phyloP scores from a whole-genome alignment of 2,329 filamentous ascomycete genomes.

The Colletotrichum simmondsii region DNA sequence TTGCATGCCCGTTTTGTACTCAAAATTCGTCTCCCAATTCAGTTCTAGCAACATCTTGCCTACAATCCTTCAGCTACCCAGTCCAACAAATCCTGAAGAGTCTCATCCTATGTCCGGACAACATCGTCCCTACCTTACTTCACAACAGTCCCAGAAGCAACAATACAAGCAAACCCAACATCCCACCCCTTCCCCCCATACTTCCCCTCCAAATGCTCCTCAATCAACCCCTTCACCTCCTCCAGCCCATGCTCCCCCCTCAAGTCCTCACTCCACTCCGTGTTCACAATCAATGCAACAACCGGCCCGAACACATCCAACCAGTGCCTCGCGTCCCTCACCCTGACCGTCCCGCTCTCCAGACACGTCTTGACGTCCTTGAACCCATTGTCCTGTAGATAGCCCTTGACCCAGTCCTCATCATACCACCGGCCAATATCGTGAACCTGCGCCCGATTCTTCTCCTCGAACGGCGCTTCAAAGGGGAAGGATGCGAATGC shows the following conservation, averaged over 20 bases:
- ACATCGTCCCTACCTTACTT: not conserved
- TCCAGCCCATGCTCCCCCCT: not conserved
- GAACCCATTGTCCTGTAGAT: not conserved
- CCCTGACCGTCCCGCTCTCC: not conserved
- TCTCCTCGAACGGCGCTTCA: not conserved
- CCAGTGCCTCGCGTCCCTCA: not conserved
- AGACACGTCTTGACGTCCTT: not conserved
- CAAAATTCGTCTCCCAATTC: not conserved
- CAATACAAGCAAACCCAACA: conserved; percentile 18
- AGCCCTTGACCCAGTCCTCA: not conserved
- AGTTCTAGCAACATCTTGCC: not conserved
- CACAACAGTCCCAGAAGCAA: not conserved
- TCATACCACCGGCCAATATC: not conserved
- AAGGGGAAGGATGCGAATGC: not conserved
- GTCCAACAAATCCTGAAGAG: not conserved
- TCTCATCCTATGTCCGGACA: not conserved
- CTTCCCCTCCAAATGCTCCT: not conserved
- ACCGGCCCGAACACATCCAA: not conserved
- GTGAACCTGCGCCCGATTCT: not conserved
- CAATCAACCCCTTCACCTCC: not conserved
- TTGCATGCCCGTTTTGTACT: not conserved
- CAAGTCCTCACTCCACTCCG: not conserved
- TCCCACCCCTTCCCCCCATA: too few relatives aligned
- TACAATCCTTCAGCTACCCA: accelerated
- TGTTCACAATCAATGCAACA: not conserved